Conservation (phyloP, 352 stramenopile genomes). For the Phytopythium vexans region DNA sequence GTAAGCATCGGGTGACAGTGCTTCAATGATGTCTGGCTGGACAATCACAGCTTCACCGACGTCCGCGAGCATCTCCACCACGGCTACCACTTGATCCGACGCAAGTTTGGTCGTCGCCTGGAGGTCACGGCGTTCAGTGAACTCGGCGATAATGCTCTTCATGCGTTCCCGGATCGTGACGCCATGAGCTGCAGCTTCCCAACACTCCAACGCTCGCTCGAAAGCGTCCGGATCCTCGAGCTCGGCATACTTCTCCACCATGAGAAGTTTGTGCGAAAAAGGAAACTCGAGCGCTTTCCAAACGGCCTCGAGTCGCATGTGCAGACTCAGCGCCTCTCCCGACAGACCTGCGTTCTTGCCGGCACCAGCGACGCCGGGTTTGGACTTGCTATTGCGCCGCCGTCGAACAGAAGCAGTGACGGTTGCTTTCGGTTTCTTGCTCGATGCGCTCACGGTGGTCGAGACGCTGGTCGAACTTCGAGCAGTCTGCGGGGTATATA, state of each 20-base stretch:
- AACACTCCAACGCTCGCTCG: constrained; percentile 31
- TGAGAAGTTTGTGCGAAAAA: constrained; percentile 53
- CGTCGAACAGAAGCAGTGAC: neutral
- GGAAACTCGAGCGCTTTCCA: constrained; percentile 59
- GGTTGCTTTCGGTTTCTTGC: constrained; percentile 4
- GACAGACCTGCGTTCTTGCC: constrained; percentile 12
- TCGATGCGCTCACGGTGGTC: constrained; percentile 3
- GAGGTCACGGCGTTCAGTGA: constrained; percentile 28
- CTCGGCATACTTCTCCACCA: constrained; percentile 62
- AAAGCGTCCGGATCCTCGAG: constrained; percentile 42
- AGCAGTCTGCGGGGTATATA: constrained; percentile 2
- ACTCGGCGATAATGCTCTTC: constrained; percentile 32
- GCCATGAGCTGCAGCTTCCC: constrained; percentile 36
- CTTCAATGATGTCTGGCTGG: too few species aligned
- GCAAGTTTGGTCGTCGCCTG: constrained; percentile 18
- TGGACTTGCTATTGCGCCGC: constrained; percentile 16
- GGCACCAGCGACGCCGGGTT: constrained; percentile 10
- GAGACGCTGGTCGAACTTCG: constrained; percentile 20
- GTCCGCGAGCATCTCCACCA: neutral
- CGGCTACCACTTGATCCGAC: neutral
- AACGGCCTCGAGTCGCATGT: constrained; percentile 51
- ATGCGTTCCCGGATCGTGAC: constrained; percentile 52
- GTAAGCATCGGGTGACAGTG: too few species aligned
- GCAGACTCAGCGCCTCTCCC: constrained; percentile 40
- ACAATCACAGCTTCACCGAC: too few species aligned